Evolutionary conservation across 805 yeast species (phyloP).

Genomic region (Barnettozyma californica): DNA sequence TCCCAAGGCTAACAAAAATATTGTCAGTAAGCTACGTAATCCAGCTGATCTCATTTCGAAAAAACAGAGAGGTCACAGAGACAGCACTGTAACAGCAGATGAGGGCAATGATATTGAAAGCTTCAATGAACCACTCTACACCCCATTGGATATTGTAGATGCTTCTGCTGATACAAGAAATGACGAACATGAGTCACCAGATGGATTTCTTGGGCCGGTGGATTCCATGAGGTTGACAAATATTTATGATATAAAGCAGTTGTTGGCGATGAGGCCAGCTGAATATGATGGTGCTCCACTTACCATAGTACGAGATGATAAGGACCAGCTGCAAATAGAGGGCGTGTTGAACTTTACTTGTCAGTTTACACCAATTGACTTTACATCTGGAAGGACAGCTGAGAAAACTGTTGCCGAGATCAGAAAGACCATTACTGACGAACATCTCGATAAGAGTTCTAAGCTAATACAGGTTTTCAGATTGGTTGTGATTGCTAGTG

Average conservation of each 20-base stretch:
- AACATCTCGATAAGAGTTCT: conserved; percentile 21
- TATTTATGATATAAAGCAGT: conserved; percentile 16
- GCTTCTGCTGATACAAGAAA: conserved; percentile 1
- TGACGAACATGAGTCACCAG: neutral
- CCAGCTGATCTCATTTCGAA: conserved; percentile 20
- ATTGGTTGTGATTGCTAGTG: conserved; percentile 31
- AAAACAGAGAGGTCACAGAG: neutral
- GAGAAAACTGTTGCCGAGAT: conserved; percentile 23
- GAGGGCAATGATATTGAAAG: neutral
- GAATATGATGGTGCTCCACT: conserved; percentile 16
- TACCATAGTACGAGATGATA: neutral
- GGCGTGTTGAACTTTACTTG: conserved; percentile 11
- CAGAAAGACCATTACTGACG: conserved; percentile 6
- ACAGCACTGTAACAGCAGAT: neutral
- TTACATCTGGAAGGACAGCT: conserved; percentile 25
- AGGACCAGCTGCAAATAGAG: neutral
- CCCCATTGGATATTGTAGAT: conserved; percentile 11
- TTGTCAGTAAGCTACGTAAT: conserved; percentile 4
- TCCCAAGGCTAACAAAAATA: neutral
- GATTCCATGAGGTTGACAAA: neutral
- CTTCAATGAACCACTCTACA: neutral
- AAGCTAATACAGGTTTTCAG: conserved; percentile 27
- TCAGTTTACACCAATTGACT: conserved; percentile 11
- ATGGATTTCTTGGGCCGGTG: neutral
- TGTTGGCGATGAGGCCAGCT: conserved; percentile 15